Evolutionary conservation across 768 basidiomycete genomes (phyloP), one percentile per base, ranked within the genome.

Genomic region (Paxillus ammoniavirescens): DNA sequence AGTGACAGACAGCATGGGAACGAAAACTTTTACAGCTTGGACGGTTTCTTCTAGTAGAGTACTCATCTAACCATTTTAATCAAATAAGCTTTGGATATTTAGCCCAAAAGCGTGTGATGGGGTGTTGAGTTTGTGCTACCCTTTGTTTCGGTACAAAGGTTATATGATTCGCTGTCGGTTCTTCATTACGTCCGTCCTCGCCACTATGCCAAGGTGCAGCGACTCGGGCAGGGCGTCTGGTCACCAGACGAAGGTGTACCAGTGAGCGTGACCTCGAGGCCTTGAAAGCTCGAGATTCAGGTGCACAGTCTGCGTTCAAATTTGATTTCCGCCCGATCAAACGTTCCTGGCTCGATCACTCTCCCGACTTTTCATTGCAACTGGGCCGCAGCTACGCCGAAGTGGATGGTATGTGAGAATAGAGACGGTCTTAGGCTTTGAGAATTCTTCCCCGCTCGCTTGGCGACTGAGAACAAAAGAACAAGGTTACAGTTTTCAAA

Each of bases 51-150:
- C 2, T 15, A n/a, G n/a, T n/a, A n/a, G n/a, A n/a, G 45, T 31
- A 4, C 48, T 52, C 55, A 61, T 65, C 43, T 65, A 65, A 53
- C 65, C 54, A 67, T 26, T 26, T 5, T 26, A 53, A 67, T 64
- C 1, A 1, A 50, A 53, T 26, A 36, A 23, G 21, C 55, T 42
- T 54, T 44, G 33, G 26, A 48, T 48, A 30, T 18, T 10, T 36
- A 18, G 31, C 46, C 33, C 9, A 18, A 26, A 28, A 42, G 53
- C 44, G 44, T 46, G 33, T 47, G 33, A 21, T 36, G 8, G 46
- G 46, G 36, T 47, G 33, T 18, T 40, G 38, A 28, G 6, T 35
- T 18, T 30, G 28, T 28, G 26, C 18, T 37, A 9, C 55, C 40
- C 46, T 30, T 54, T 43, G 35, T 49, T 44, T 46, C 26, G 42